Evolutionary conservation across 2,329 filamentous ascomycete species (phyloP), one percentile per base, ranked within the genome.

Genomic region (Botrytis porri): DNA sequence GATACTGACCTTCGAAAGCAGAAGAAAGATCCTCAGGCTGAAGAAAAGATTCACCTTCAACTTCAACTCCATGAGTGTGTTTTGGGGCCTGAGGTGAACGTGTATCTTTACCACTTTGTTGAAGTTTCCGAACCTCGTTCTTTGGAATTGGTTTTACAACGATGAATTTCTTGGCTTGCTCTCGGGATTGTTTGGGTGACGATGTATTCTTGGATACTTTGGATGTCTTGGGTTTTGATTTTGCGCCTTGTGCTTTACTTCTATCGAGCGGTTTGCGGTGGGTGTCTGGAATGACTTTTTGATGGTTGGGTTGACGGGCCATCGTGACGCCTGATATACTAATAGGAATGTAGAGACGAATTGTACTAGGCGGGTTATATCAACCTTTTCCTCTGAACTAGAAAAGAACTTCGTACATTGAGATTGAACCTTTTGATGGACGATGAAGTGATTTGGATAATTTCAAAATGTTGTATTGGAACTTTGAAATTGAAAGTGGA

Each of bases 71-170:
- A 29, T 29, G 51, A 51, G 29, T 25, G 39, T 60, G 37, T 10
- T 72, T 72, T 7, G 39, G 25, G 39, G 32, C n/a, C 5, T 35
- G 70, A 37, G 35, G 48, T 32, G 37, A 25, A 7, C n/a, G 45
- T 29, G 29, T 3, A 45, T 54, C n/a, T 43, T 71, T 71, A 22
- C 32, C 29, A 6, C 32, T 3, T 37, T 45, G 70, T 35, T 54
- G 51, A 25, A 54, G 22, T 20, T 72, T 66, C 25, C 54, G 32
- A 35, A 57, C 29, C 25, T 61, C 48, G 45, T 54, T 45, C 39
- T 67, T 72, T 12, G 64, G 29, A 37, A 60, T 60, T 48, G 70
- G 62, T 48, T 67, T 72, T 18, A 72, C 70, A 16, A 39, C 9
- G 37, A 67, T 22, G 25, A 14, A 25, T 39, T 66, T 60, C 25